phyloP scores from a whole-genome alignment of 2,329 filamentous ascomycete species.

The Alternaria infectoria region DNA sequence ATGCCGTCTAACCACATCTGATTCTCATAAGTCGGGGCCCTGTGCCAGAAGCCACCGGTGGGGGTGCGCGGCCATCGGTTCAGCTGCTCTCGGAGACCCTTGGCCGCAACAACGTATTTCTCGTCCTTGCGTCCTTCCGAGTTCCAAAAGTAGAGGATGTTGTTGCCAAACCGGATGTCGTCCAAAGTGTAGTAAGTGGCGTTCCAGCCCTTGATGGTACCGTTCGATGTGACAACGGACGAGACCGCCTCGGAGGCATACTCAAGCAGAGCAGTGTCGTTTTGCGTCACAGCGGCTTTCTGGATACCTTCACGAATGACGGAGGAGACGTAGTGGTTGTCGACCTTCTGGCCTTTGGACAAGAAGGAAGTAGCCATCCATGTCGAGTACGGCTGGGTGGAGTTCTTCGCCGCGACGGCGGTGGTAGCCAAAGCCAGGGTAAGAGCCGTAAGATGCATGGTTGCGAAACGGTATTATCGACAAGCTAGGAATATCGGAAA shows the following conservation, averaged over 20 bases:
- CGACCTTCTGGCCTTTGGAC: slow-evolving; percentile 46
- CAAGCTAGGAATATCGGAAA: slow-evolving; percentile 1
- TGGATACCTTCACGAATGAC: slow-evolving; percentile 58
- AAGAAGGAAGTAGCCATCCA: slow-evolving; percentile 60
- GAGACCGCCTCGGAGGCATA: slow-evolving; percentile 58
- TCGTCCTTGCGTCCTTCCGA: slow-evolving; percentile 49
- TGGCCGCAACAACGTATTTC: slow-evolving; percentile 59
- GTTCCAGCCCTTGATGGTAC: slow-evolving; percentile 57
- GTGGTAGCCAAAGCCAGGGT: slow-evolving; percentile 30
- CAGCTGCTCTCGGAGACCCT: slow-evolving; percentile 55
- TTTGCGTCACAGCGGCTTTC: slow-evolving; percentile 52
- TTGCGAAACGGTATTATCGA: slow-evolving; percentile 17
- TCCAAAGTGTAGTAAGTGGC: slow-evolving; percentile 55
- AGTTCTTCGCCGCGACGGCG: slow-evolving; percentile 29
- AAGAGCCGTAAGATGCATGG: slow-evolving; percentile 35
- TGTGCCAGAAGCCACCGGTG: slow-evolving; percentile 63
- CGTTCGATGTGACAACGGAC: slow-evolving; percentile 55
- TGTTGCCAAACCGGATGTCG: slow-evolving; percentile 61
- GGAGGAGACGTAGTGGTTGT: slow-evolving; percentile 54
- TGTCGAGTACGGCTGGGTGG: slow-evolving; percentile 39
- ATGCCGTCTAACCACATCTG: slow-evolving; percentile 67
- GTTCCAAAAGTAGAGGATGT: slow-evolving; percentile 58
- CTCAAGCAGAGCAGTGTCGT: slow-evolving; percentile 53
- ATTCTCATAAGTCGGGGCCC: slow-evolving; percentile 55
- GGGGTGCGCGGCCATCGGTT: slow-evolving; percentile 58